A percentile compares a stretch with the other conserved stretches of the same genome.
phyloP scores from a whole-genome alignment of 2,329 filamentous ascomycete species.

The Botrytis aclada region DNA sequence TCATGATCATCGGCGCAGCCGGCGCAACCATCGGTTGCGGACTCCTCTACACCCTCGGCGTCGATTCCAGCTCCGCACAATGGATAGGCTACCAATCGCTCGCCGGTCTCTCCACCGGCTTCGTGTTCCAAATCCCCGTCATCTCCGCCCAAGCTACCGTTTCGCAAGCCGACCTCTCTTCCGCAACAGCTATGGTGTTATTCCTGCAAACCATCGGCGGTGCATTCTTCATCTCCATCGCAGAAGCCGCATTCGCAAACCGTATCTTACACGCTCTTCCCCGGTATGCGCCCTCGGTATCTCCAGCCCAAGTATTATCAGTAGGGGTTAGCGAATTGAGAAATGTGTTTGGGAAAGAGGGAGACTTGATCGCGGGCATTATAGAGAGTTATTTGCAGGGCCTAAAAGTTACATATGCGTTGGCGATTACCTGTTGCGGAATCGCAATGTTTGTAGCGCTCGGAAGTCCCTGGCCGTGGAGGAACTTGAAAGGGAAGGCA shows the following conservation, averaged over 20 bases:
- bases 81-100: slow-evolving; percentile 61
- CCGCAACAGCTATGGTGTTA: slow-evolving; percentile 46
- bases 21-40: slow-evolving; percentile 45
- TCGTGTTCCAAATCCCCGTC: slow-evolving; percentile 49
- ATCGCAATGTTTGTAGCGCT: slow-evolving; percentile 41
- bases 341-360: slow-evolving; percentile 42
- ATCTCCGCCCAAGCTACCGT: slow-evolving; percentile 41
- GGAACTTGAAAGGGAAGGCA: slow-evolving; percentile 34
- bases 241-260: slow-evolving; percentile 48
- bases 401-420: slow-evolving; percentile 60
- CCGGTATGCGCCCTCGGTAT: slow-evolving; percentile 40
- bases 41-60: slow-evolving; percentile 52
- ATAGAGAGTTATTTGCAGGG: slow-evolving; percentile 60
- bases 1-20: slow-evolving; percentile 36
- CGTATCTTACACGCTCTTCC: slow-evolving; percentile 41
- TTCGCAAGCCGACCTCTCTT: slow-evolving; percentile 44
- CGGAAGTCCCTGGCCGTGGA: slow-evolving; percentile 39
- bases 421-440: slow-evolving; percentile 50
- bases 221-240: slow-evolving; percentile 49
- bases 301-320: slow-evolving; percentile 40
- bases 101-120: slow-evolving; percentile 53
- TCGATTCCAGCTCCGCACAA: slow-evolving; percentile 45
- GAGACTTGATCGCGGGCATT: slow-evolving; percentile 50
- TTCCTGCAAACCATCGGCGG: slow-evolving; percentile 51
- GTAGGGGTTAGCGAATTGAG: slow-evolving; percentile 57